Evolutionary conservation across 2,329 filamentous ascomycete genomes (phyloP).

Genomic region (Calcarisporium arbuscula): DNA sequence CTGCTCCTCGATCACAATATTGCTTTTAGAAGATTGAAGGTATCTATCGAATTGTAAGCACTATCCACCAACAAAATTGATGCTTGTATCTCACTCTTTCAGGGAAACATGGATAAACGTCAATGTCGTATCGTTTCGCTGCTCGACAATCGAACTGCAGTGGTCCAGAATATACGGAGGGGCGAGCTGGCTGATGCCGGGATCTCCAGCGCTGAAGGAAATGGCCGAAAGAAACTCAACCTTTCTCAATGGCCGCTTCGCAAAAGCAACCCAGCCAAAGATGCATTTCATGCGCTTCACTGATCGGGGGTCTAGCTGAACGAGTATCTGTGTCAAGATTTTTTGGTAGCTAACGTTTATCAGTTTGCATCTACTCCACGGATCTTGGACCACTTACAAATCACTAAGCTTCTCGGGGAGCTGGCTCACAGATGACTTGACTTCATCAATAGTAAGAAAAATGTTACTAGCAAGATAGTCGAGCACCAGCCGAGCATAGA

Average conservation of each 20-base stretch:
- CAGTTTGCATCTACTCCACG: background rate
- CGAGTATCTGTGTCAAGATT: slow-evolving; percentile 19
- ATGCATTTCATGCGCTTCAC: slow-evolving; percentile 20
- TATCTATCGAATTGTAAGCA: slow-evolving; percentile 1
- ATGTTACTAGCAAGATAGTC: slow-evolving; percentile 25
- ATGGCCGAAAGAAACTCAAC: slow-evolving; percentile 28
- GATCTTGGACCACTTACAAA: slow-evolving; percentile 1
- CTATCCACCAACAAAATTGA: too few species aligned
- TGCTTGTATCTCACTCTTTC: slow-evolving; percentile 14
- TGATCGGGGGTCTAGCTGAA: slow-evolving; percentile 19
- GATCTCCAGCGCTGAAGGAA: slow-evolving; percentile 15
- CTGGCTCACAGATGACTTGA: slow-evolving; percentile 14
- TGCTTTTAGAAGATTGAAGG: slow-evolving; percentile 4
- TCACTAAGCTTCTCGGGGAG: slow-evolving; percentile 17
- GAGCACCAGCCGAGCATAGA: slow-evolving; percentile 28
- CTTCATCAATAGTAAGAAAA: slow-evolving; percentile 13
- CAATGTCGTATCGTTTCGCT: slow-evolving; percentile 16
- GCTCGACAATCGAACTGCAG: slow-evolving; percentile 17
- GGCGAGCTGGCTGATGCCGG: slow-evolving; percentile 6
- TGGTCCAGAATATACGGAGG: slow-evolving; percentile 18
- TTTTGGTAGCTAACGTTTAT: slow-evolving; percentile 19
- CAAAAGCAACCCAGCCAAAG: slow-evolving; percentile 30
- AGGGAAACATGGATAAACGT: slow-evolving; percentile 21
- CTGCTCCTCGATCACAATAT: background rate
- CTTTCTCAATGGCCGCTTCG: slow-evolving; percentile 25